Conservation (phyloP, 768 basidiomycete genomes). For the Sarcomyxa edulis region DNA sequence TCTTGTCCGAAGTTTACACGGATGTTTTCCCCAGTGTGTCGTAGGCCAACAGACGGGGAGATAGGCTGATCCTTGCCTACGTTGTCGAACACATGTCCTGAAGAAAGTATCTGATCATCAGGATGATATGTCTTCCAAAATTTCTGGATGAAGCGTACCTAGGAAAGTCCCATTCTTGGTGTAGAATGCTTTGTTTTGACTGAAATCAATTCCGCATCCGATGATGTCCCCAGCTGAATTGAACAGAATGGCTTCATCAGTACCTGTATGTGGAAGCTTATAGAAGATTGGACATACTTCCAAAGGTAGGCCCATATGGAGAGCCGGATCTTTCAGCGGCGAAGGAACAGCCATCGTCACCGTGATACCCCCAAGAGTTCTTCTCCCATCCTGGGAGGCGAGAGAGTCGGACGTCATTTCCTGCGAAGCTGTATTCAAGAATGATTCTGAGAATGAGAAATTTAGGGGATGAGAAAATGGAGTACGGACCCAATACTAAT, state of each 20-base stretch:
- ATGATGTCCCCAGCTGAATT: constrained; percentile 83
- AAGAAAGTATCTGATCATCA: constrained; percentile 10
- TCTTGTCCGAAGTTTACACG: constrained; percentile 86
- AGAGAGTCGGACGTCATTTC: constrained; percentile 55
- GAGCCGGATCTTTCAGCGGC: constrained; percentile 68
- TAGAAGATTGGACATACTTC: constrained; percentile 62
- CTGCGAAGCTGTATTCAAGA: constrained; percentile 56
- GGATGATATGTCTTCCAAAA: background rate
- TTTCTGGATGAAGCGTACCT: constrained; percentile 32
- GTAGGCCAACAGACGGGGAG: constrained; percentile 87
- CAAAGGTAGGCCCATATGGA: constrained; percentile 74
- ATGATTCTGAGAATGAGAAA: constrained; percentile 9
- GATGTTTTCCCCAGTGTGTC: constrained; percentile 71
- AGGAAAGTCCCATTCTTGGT: constrained; percentile 82
- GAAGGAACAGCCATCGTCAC: constrained; percentile 81
- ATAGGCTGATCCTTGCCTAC: constrained; percentile 62
- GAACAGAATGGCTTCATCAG: constrained; percentile 10
- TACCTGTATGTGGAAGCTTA: too few relatives aligned
- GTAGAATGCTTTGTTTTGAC: constrained; percentile 74
- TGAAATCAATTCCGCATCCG: constrained; percentile 92
- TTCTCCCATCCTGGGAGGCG: constrained; percentile 85
- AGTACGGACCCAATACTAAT: constrained; percentile 72
- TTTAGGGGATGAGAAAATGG: constrained; percentile 8
- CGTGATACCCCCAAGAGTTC: constrained; percentile 89
- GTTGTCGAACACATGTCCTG: constrained; percentile 69